Percentiles rank a stretch among this genome's conserved stretches.
These are phyloP conservation scores for Hibiscus mutabilis DNA, from an alignment of 345 rosid genomes.

Conservation along the genomic window DNA sequence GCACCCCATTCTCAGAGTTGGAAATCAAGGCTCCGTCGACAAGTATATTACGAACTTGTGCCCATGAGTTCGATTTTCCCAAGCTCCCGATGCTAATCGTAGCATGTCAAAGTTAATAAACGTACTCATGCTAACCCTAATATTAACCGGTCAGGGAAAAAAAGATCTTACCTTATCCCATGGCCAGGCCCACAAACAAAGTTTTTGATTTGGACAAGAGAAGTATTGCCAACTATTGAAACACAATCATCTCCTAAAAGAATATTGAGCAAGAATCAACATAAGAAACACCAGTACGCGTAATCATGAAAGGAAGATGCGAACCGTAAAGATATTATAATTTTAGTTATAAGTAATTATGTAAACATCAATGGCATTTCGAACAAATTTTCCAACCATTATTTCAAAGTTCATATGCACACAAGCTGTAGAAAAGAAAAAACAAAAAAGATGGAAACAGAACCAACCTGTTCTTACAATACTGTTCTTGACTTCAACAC, in stretches of 20 bases:
- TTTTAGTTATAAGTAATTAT: no score
- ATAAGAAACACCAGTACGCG: not conserved
- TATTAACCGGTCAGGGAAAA: not conserved
- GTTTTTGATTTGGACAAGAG: conserved; percentile 53
- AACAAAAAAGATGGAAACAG: not conserved
- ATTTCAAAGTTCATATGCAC: not conserved
- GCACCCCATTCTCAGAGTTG: conserved; percentile 69
- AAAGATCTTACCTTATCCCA: conserved; percentile 65
- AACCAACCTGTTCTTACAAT: conserved; percentile 58
- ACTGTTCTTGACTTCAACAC: conserved; percentile 46
- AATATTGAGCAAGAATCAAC: conserved; percentile 14
- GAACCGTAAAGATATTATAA: not conserved
- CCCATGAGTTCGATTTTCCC: conserved; percentile 63
- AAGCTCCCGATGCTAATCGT: conserved; percentile 74
- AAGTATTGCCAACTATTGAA: conserved; percentile 76
- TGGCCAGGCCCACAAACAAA: conserved; percentile 93
- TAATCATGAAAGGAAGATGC: not conserved
- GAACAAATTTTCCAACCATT: not conserved
- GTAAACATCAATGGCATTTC: not conserved
- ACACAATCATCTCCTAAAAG: conserved; percentile 85
- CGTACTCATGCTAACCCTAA: not conserved
- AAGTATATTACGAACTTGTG: conserved; percentile 43
- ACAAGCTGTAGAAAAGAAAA: not conserved
- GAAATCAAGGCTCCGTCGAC: conserved; percentile 59
- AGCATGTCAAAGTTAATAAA: conserved; percentile 2